Percentiles rank a stretch among this genome's conserved stretches.
phyloP scores from a whole-genome alignment of 1,284 basidiomycete species.

The Inonotus obliquus region DNA sequence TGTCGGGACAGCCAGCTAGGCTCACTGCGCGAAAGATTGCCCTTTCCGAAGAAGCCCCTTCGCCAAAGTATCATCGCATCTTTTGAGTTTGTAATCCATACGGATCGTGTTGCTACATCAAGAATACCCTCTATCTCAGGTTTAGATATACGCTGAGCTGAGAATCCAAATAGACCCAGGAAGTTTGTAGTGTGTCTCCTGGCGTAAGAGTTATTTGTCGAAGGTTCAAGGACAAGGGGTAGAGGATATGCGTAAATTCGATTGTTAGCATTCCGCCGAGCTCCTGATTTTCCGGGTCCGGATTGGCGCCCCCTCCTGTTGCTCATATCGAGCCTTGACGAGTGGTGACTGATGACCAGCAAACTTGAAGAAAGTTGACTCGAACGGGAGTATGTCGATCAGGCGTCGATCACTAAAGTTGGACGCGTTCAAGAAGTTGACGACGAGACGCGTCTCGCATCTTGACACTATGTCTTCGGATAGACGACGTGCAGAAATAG shows the following conservation, averaged over 20 bases:
- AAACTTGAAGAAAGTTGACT: not conserved
- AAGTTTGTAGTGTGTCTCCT: conserved; percentile 33
- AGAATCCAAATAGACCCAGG: conserved; percentile 51
- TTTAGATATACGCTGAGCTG: conserved; percentile 45
- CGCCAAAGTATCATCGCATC: conserved; percentile 78
- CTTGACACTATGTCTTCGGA: conserved; percentile 5
- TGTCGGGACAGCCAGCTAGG: conserved; percentile 86
- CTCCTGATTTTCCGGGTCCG: conserved; percentile 41
- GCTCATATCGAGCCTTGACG: not conserved
- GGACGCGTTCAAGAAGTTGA: not conserved
- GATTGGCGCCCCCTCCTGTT: conserved; percentile 13
- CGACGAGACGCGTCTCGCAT: not conserved
- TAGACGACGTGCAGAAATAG: conserved; percentile 63
- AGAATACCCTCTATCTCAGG: conserved; percentile 66
- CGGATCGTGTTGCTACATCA: conserved; percentile 69
- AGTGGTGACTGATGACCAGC: not conserved
- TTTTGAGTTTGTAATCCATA: conserved; percentile 67
- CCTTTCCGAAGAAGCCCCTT: conserved; percentile 96
- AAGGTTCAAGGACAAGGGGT: conserved; percentile 51
- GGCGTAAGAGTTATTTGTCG: conserved; percentile 25
- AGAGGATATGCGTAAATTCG: conserved; percentile 61
- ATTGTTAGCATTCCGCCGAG: conserved; percentile 56
- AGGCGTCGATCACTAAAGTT: not conserved
- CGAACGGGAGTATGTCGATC: not conserved
- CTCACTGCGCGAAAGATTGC: conserved; percentile 88